phyloP scores from a whole-genome alignment of 495 filamentous ascomycete genomes.

The Delitschia confertaspora region DNA sequence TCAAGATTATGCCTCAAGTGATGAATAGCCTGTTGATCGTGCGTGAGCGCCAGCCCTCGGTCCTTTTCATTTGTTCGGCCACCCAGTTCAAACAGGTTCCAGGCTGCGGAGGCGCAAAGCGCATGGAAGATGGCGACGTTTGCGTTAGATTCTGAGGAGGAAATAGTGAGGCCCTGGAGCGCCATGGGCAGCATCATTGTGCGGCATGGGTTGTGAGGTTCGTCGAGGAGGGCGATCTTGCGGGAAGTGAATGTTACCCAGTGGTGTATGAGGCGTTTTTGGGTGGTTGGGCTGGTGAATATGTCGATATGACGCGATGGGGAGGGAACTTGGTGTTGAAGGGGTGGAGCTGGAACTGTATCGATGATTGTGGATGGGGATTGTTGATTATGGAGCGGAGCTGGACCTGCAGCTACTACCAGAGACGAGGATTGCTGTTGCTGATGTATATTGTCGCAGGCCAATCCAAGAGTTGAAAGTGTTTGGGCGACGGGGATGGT shows the following conservation, averaged over 20 bases:
- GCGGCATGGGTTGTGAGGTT: not conserved
- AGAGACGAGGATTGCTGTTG: no score
- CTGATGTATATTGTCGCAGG: not conserved
- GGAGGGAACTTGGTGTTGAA: not conserved
- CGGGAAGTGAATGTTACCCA: not conserved
- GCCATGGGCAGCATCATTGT: not conserved
- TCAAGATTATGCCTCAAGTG: not conserved
- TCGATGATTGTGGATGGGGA: no score
- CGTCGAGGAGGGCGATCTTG: not conserved
- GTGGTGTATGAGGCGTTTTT: not conserved
- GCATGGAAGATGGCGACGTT: not conserved
- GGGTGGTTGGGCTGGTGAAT: not conserved
- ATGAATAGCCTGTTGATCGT: not conserved
- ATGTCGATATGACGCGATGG: not conserved
- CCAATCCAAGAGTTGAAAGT: no score
- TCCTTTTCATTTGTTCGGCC: not conserved
- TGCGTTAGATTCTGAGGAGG: not conserved
- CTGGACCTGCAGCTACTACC: no score
- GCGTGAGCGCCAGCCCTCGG: not conserved
- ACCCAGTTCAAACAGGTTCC: not conserved
- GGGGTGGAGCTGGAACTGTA: not conserved
- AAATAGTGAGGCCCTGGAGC: not conserved
- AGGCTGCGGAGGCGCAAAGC: not conserved
- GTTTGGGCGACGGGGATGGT: no score
- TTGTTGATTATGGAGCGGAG: no score